Conservation (phyloP, 306 rosid species). For the Lablab purpureus region DNA sequence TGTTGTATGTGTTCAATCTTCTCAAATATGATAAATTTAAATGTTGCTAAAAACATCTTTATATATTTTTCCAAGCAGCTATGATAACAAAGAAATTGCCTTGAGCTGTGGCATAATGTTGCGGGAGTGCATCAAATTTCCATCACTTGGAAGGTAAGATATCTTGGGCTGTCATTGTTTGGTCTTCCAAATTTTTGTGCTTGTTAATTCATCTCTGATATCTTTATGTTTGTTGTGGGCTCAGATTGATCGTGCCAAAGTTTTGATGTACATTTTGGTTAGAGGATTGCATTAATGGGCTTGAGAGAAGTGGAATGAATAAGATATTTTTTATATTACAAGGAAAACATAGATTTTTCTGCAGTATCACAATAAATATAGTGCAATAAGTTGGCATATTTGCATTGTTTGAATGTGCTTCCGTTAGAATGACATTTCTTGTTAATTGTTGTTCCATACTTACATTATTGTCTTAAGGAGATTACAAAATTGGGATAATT, state of each 20-base stretch:
- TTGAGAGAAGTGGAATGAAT: neutral
- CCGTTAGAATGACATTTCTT: conserved; percentile 8
- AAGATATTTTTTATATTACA: conserved; percentile 19
- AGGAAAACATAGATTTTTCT: conserved; percentile 3
- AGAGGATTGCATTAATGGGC: conserved; percentile 35
- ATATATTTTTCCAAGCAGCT: conserved; percentile 62
- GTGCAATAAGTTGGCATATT: conserved; percentile 1
- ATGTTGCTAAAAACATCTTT: conserved; percentile 24
- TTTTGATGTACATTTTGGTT: conserved; percentile 25
- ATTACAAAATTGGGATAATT: conserved; percentile 21
- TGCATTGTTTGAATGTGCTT: conserved; percentile 30
- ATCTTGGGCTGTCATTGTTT: conserved; percentile 23
- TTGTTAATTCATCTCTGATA: conserved; percentile 32
- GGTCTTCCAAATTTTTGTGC: neutral
- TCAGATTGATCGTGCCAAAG: conserved; percentile 39
- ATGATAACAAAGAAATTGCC: conserved; percentile 96
- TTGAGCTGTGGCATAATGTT: conserved; percentile 90
- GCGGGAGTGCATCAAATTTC: conserved; percentile 94
- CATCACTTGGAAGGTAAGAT: conserved; percentile 86
- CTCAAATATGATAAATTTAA: conserved; percentile 29
- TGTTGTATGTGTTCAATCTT: conserved; percentile 26
- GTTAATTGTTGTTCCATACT: conserved; percentile 20
- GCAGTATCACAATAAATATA: conserved; percentile 4
- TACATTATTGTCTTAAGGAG: conserved; percentile 23
- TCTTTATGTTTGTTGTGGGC: conserved; percentile 21